Evolutionary conservation across 441 rosid genomes (phyloP), one percentile per base, ranked within the genome.

Genomic region (Hypseocharis bilobata): DNA sequence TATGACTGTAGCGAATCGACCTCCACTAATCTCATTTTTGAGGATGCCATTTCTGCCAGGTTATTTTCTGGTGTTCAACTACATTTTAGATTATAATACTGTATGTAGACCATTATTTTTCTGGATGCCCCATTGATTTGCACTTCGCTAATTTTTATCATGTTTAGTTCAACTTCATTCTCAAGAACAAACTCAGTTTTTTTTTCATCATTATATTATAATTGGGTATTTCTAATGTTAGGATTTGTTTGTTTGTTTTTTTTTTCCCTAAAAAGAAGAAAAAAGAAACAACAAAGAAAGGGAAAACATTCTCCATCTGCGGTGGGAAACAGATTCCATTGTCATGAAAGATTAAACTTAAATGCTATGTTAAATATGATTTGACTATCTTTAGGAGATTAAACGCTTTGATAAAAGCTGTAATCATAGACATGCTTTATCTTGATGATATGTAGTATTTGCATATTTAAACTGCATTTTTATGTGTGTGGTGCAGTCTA

Each of bases 21-120:
- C 98, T 66, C 96, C 96, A 25, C 72, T 78, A 64, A 74, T 89
- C 68, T 81, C 96, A 30, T 85, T 88, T 78, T 68, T 81, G 54
- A 80, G 52, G 76, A 89, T 94, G 96, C 85, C 96, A 67, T 94
- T 91, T 77, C 54, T 81, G 64, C 94, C 98, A 86, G 98, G 98
- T 94, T 60, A 77, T 58, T 45, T 73, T 66, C 19, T 52, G 59
- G 19, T 34, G 11, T 38, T 30, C 14, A 38, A 28, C 38, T 23
- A 61, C n/a, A n/a, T 17, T 54, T 45, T 26, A 64, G 47, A 32
- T 55, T 63, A 63, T 19, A 22, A 1, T 19, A 22, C n/a, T n/a
- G n/a, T n/a, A n/a, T n/a, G n/a, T n/a, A n/a, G n/a, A n/a, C n/a
- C n/a, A n/a, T n/a, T n/a, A n/a, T n/a, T n/a, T n/a, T n/a, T n/a